phyloP scores from a whole-genome alignment of 371 early-diverging fungal genomes.

The Lichtheimia hyalospora region DNA sequence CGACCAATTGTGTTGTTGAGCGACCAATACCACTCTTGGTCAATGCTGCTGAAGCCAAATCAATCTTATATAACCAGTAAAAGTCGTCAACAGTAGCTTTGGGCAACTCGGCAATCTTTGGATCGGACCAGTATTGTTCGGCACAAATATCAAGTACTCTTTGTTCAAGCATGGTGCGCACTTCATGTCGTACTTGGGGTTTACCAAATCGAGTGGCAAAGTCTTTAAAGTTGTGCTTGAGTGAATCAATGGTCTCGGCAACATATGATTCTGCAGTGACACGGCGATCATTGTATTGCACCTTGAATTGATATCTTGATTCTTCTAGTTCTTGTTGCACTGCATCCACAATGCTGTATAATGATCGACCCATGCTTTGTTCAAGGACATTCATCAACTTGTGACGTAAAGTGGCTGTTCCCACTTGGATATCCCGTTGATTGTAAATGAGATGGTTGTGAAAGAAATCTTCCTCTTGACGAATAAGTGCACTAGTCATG shows the following conservation, averaged over 20 bases:
- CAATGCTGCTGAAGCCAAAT: conserved; percentile 78
- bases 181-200: conserved; percentile 86
- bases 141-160: conserved; percentile 89
- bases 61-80: conserved; percentile 85
- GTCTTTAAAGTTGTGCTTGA: conserved; percentile 92
- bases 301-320: conserved; percentile 95
- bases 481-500: conserved; percentile 66
- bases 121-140: conserved; percentile 90
- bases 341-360: conserved; percentile 82
- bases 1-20: conserved; percentile 87
- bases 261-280: conserved; percentile 95
- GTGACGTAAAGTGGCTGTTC: conserved; percentile 78
- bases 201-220: conserved; percentile 89
- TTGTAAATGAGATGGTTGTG: conserved; percentile 59
- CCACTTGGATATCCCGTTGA: conserved; percentile 74
- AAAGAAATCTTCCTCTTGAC: conserved; percentile 74
- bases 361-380: conserved; percentile 85
- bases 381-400: conserved; percentile 89
- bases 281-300: conserved; percentile 93
- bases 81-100: conserved; percentile 57
- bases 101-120: conserved; percentile 65
- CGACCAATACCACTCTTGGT: conserved; percentile 95
- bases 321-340: conserved; percentile 94
- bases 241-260: conserved; percentile 88
- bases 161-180: conserved; percentile 87